A percentile compares a stretch with the other conserved stretches of the same genome.
Conservation (phyloP, 2,329 filamentous ascomycete species). For the Didymella arachidicola region DNA sequence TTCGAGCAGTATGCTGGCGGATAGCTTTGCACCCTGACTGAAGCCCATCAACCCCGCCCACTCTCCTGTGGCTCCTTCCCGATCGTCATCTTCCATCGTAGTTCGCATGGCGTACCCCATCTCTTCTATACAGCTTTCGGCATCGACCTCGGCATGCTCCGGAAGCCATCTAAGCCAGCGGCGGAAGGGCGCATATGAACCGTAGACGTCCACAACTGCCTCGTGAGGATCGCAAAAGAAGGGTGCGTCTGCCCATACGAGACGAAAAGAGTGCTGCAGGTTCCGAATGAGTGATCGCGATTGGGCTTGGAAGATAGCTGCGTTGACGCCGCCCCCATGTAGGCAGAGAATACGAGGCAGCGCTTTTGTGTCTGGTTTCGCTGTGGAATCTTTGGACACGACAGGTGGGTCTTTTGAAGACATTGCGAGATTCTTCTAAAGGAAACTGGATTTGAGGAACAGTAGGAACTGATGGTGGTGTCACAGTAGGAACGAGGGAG, state of each 20-base stretch:
- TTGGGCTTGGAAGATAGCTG: slow-evolving; percentile 72
- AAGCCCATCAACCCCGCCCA: slow-evolving; percentile 62
- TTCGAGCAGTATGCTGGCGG: slow-evolving; percentile 57
- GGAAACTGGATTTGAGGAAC: not conserved
- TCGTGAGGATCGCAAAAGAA: slow-evolving; percentile 69
- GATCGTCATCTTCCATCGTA: slow-evolving; percentile 56
- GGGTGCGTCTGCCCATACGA: slow-evolving; percentile 76
- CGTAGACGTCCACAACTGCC: slow-evolving; percentile 71
- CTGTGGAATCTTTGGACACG: slow-evolving; percentile 35
- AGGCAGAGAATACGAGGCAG: slow-evolving; percentile 77
- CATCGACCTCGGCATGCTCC: slow-evolving; percentile 63
- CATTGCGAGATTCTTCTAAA: not conserved
- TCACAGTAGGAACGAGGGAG: not conserved
- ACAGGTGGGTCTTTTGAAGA: slow-evolving; percentile 10
- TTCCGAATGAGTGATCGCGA: slow-evolving; percentile 63
- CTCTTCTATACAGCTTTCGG: slow-evolving; percentile 57
- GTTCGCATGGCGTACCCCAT: slow-evolving; percentile 55
- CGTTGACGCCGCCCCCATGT: slow-evolving; percentile 80
- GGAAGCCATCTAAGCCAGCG: slow-evolving; percentile 70
- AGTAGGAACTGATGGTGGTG: not conserved
- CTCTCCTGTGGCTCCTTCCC: slow-evolving; percentile 50
- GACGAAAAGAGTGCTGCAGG: slow-evolving; percentile 68
- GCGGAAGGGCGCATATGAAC: slow-evolving; percentile 70
- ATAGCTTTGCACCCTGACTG: slow-evolving; percentile 59
- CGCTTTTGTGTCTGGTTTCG: slow-evolving; percentile 34